These are phyloP conservation scores for Pyrenophora seminiperda DNA, from an alignment of 2,329 filamentous ascomycete genomes.

Conservation along the genomic window DNA sequence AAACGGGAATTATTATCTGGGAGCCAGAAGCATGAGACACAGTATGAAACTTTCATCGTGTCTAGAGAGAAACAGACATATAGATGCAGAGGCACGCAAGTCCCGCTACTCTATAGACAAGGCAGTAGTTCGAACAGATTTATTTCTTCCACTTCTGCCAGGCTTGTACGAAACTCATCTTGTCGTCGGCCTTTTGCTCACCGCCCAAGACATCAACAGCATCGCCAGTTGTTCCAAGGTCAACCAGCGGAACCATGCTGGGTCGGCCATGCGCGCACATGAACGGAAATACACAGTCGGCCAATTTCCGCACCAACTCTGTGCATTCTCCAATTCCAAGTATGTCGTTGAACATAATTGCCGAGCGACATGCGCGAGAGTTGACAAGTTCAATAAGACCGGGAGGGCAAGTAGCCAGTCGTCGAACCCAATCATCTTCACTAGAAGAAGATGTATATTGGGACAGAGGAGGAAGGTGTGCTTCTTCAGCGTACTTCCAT, in stretches of 20 bases:
- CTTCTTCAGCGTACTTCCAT: conserved; percentile 60
- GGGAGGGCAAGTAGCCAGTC: conserved; percentile 71
- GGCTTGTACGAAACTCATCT: neutral
- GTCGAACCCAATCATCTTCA: conserved; percentile 59
- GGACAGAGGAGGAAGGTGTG: conserved; percentile 1
- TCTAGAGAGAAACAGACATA: too few relatives aligned
- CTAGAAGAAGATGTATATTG: neutral
- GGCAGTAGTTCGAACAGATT: too few relatives aligned
- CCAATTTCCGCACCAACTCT: conserved; percentile 62
- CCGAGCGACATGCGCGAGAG: conserved; percentile 76
- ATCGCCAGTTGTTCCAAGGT: conserved; percentile 20
- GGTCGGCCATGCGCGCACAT: conserved; percentile 78
- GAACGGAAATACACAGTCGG: conserved; percentile 73
- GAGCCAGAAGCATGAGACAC: too few relatives aligned
- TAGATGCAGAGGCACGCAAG: too few relatives aligned
- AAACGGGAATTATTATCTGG: too few relatives aligned
- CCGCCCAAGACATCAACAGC: neutral
- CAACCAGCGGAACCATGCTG: conserved; percentile 55
- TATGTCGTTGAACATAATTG: conserved; percentile 84
- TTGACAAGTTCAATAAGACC: conserved; percentile 78
- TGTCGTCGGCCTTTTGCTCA: neutral
- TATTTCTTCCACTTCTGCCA: neutral
- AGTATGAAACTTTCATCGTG: too few relatives aligned
- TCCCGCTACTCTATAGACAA: too few relatives aligned
- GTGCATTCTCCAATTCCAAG: conserved; percentile 64